Base-by-base conservation (phyloP, 257 asterid genomes). In the Ilex aquifolium region DNA sequence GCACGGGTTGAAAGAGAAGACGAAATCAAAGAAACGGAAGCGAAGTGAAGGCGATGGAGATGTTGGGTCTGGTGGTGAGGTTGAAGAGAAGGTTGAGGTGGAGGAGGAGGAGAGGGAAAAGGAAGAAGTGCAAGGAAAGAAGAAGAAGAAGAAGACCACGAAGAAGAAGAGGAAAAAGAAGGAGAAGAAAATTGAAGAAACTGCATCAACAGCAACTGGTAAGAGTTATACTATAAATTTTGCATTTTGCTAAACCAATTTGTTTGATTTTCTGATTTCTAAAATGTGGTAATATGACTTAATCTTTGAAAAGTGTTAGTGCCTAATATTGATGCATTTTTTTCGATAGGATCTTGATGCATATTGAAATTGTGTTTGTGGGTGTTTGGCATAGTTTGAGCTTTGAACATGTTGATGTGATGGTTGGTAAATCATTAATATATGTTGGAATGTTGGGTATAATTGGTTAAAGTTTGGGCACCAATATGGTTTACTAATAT, bases 1-100 rank as follows among this genome's bases (percentile, higher is more conserved):
- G 59, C 54, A 72, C 54, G 68, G 60, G 59, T 66, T 63, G 12
- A 69, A 75, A 67, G 82, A 65, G 17, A 67, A 69, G 73, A 44
- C 62, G 13, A 74, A 77, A 66, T 46, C 68, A 17, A 84, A 83
- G 79, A 82, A 73, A 53, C 69, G 76, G 63, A 71, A 78, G 74
- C 12, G 57, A 55, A 71, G 49, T 50, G 68, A 74, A 62, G 76
- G 32, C 30, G 70, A 49, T 29, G 66, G 62, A 48, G 62, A 60
- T 70, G 60, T 56, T 10, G 76, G 60, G 58, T 21, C 27, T 21
- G 27, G 65, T 65, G 57, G 21, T 62, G 40, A 42, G 39, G 65
- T 57, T 15, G 75, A 77, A 69, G 67, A 46, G n/a, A 10, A 46
- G 52, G 60, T 56, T 10, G 77, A 61, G 59, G 70, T 60, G 44